Percentiles rank a stretch among this genome's conserved stretches.
Conservation (phyloP, 257 asterid species). For the Solanum chiquidenum region DNA sequence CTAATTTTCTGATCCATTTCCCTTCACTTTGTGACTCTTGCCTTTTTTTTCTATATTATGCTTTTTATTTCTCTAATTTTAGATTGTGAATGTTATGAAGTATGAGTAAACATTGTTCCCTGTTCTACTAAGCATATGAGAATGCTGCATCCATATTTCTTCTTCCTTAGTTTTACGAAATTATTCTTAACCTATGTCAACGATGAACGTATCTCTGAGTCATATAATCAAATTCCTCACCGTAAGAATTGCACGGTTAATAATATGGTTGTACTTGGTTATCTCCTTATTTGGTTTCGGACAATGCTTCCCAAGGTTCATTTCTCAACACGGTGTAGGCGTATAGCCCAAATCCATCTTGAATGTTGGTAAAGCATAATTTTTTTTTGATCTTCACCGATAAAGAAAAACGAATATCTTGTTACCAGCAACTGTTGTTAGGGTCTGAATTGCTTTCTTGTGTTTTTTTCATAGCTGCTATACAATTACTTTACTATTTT, state of each 20-base stretch:
- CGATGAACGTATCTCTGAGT: background rate
- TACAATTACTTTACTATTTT: background rate
- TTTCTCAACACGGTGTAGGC: background rate
- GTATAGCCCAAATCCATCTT: background rate
- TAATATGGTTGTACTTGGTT: background rate
- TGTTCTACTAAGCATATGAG: background rate
- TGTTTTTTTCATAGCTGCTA: background rate
- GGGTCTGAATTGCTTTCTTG: background rate
- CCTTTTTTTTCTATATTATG: background rate
- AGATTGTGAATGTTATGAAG: background rate
- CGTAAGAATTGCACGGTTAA: background rate
- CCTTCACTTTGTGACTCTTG: background rate
- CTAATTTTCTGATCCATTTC: background rate
- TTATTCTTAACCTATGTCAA: background rate
- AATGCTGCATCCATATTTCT: background rate
- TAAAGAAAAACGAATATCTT: background rate
- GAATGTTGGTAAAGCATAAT: background rate
- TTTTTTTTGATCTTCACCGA: background rate
- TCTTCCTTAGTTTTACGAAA: background rate
- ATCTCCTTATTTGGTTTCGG: background rate
- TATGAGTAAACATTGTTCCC: background rate
- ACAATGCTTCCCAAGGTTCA: background rate
- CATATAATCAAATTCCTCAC: background rate
- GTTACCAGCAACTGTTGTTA: background rate
- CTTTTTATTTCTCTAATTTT: background rate